Base-by-base conservation (phyloP, 352 stramenopile genomes). In the Pythium folliculosum region DNA sequence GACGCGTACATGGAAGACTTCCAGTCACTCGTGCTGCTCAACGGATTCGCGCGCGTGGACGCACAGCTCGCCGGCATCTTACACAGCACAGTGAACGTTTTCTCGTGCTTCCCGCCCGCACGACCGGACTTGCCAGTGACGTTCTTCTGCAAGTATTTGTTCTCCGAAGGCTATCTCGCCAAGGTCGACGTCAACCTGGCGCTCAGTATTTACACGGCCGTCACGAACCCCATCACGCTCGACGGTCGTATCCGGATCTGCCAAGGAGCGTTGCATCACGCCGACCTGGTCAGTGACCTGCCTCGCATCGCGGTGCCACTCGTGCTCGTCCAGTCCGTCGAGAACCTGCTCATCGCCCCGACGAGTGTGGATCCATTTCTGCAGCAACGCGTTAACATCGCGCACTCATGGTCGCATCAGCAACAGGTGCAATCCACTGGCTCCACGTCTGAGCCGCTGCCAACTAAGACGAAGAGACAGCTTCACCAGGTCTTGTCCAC, bases 101-200 rank as follows among this genome's bases (percentile, higher is more conserved):
- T 97, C 40, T 69, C 82, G 30, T 95, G 82, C 52, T 81, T 97
- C 13, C 89, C 92, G n/a, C 70, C 79, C 8, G 72, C 78, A 9
- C 74, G 91, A 22, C 90, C 89, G 2, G 92, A 97, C 67, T 72
- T 97, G 19, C 88, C 92, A 1, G 81, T 97, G 37, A 86, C 86
- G 6, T 97, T 96, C 70, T 96, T 96, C 65, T 73, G 65, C 67
- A 91, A 96, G 35, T 98, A 97, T 60, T 77, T 98, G n/a, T 98
- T 98, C 65, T 97, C 87, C 4, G 91, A 97, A 27, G 84, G 64
- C 21, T 98, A 98, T 60, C 65, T 98, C 19, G 51, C 72, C 16
- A 82, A 91, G 53, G 78, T 98, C 4, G 90, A 96, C 44, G 72
- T 82, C 47, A 94, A 96, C 32, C 73, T 98, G 1, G 93, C 91